Conservation (phyloP, 176 grass and related monocot species). For the Bromus sterilis region DNA sequence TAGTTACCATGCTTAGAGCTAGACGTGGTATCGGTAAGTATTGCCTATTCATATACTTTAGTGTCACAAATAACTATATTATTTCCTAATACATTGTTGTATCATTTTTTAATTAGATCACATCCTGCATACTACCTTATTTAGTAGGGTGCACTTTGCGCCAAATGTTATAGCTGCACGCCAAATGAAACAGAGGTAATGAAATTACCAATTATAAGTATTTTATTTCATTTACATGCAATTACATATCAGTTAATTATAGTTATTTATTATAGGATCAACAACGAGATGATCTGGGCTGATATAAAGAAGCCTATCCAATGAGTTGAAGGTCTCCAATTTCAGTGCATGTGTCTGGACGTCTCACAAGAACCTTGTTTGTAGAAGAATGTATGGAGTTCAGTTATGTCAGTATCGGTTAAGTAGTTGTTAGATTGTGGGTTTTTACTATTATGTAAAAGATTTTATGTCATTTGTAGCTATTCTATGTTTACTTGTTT, state of each 20-base stretch:
- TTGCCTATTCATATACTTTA: not conserved
- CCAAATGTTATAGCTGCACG: not conserved
- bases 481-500: too few species aligned
- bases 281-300: not conserved
- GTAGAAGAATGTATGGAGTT: too few species aligned
- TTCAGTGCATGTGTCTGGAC: too few species aligned
- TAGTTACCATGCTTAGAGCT: not conserved
- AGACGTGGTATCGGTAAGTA: too few species aligned
- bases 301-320: too few species aligned
- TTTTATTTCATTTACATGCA: not conserved
- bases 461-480: too few species aligned
- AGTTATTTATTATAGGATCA: not conserved
- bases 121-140: not conserved
- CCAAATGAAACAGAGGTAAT: not conserved
- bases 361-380: too few species aligned
- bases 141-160: not conserved
- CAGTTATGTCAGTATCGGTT: too few species aligned
- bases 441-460: too few species aligned
- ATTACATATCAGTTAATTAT: not conserved
- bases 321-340: too few species aligned
- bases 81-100: not conserved
- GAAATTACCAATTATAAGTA: not conserved
- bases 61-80: not conserved
- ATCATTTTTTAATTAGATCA: not conserved
- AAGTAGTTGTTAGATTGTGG: too few species aligned